These are phyloP conservation scores for Evernia prunastri DNA, from an alignment of 495 filamentous ascomycete genomes.

Conservation along the genomic window DNA sequence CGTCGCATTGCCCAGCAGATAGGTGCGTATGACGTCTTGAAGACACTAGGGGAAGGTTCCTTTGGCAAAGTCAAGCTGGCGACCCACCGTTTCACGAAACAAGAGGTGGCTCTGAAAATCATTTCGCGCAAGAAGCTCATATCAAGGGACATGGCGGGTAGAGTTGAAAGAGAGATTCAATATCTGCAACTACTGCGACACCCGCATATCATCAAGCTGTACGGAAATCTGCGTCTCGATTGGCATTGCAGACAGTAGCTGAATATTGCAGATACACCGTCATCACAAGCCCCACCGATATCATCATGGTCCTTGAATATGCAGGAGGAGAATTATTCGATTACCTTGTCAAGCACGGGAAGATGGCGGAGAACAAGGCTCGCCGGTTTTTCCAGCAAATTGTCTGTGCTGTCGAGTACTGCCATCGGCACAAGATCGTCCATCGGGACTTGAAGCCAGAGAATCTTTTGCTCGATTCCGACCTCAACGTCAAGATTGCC, in stretches of 20 bases:
- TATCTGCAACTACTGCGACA: slow-evolving; percentile 93
- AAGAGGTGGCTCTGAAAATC: slow-evolving; percentile 95
- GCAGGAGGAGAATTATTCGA: slow-evolving; percentile 96
- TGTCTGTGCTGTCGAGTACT: slow-evolving; percentile 98
- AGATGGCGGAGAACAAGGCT: slow-evolving; percentile 81
- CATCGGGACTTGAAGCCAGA: slow-evolving; percentile 97
- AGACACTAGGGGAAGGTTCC: slow-evolving; percentile 89
- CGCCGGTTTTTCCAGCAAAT: slow-evolving; percentile 98
- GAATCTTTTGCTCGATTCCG: slow-evolving; percentile 87
- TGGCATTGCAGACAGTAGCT: slow-evolving; percentile 13
- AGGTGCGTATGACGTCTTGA: slow-evolving; percentile 82
- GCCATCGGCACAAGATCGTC: slow-evolving; percentile 96
- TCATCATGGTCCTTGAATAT: slow-evolving; percentile 98
- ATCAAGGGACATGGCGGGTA: slow-evolving; percentile 91
- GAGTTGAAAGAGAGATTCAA: slow-evolving; percentile 95
- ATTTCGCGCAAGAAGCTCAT: slow-evolving; percentile 92
- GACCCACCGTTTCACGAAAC: slow-evolving; percentile 78
- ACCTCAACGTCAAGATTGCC: slow-evolving; percentile 97
- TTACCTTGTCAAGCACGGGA: slow-evolving; percentile 87
- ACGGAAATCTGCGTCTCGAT: slow-evolving; percentile 30
- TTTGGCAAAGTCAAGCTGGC: slow-evolving; percentile 99
- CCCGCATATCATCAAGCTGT: slow-evolving; percentile 99
- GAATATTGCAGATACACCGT: slow-evolving; percentile 69
- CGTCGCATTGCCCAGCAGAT: slow-evolving; percentile 64
- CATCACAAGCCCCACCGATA: slow-evolving; percentile 85